Percentiles rank a stretch among this genome's conserved stretches.
phyloP scores from a whole-genome alignment of 1,284 basidiomycete species.

The Cryptococcus sp. region DNA sequence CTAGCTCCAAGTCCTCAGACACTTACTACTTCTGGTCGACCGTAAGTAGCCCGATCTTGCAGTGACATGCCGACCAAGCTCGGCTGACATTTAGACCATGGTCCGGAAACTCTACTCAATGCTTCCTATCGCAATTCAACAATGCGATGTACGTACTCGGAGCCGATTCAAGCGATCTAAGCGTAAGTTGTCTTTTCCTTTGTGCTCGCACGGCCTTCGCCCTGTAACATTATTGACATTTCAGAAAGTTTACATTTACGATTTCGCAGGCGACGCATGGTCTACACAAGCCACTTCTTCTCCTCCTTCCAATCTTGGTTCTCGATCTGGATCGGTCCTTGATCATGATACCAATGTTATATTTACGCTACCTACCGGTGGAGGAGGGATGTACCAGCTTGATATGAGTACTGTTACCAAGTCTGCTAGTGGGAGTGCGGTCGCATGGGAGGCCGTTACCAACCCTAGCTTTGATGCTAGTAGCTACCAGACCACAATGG shows the following conservation, averaged over 20 bases:
- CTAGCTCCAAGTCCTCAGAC: constrained; percentile 14
- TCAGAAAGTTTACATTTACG: constrained; percentile 47
- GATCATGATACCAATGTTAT: constrained; percentile 87
- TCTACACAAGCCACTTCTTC: constrained; percentile 44
- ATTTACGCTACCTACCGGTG: constrained; percentile 47
- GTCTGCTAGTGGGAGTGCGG: constrained; percentile 55
- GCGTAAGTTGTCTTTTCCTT: constrained; percentile 36
- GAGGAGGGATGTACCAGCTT: constrained; percentile 54
- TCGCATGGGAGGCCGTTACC: constrained; percentile 62
- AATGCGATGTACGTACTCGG: constrained; percentile 70
- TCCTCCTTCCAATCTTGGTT: constrained; percentile 30
- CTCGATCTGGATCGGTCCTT: constrained; percentile 56
- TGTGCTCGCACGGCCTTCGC: not conserved
- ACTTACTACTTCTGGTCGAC: constrained; percentile 38
- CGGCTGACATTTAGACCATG: constrained; percentile 31
- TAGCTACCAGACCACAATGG: constrained; percentile 34
- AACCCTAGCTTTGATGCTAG: constrained; percentile 54
- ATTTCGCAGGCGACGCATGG: constrained; percentile 44
- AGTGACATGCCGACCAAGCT: not conserved
- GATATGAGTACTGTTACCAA: constrained; percentile 60
- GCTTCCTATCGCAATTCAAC: constrained; percentile 45
- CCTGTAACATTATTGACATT: not conserved
- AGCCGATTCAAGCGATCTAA: constrained; percentile 63
- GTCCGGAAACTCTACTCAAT: constrained; percentile 46
- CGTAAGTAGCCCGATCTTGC: constrained; percentile 24